Evolutionary conservation across 208 protist species (phyloP).

Genomic region (Phytomonas sp.): DNA sequence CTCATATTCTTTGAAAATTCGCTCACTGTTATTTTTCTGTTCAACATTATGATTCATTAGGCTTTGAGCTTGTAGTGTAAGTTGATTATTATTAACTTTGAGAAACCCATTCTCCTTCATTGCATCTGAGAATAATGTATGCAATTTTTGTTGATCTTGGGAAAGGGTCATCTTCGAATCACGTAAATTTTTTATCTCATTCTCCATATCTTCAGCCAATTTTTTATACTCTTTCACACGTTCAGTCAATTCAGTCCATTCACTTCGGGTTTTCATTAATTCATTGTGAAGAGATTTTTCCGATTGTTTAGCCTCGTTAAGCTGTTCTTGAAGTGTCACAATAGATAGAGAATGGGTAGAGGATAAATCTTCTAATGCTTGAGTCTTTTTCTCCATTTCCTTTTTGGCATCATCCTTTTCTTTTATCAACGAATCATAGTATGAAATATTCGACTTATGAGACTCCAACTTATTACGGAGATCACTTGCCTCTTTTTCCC

Average conservation of each 20-base stretch:
- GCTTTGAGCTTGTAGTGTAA: background rate
- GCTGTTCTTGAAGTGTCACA: constrained; percentile 1
- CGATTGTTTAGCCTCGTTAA: background rate
- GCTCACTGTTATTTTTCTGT: background rate
- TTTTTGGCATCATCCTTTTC: constrained; percentile 11
- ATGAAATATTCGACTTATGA: background rate
- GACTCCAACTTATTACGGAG: constrained; percentile 24
- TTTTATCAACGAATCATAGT: constrained; percentile 4
- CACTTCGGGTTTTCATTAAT: background rate
- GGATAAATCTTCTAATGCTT: background rate
- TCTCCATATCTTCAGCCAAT: background rate
- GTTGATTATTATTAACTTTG: background rate
- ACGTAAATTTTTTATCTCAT: background rate
- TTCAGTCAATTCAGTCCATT: background rate
- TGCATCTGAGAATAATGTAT: background rate
- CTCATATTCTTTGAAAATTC: background rate
- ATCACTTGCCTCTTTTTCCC: constrained; percentile 44
- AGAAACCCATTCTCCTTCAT: background rate
- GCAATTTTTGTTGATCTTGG: background rate
- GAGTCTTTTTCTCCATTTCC: constrained; percentile 13
- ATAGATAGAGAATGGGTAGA: background rate
- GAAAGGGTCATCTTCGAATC: constrained; percentile 1
- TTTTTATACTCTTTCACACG: background rate
- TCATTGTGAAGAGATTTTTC: background rate
- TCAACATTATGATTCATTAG: background rate